These are phyloP conservation scores for Choiromyces venosus DNA, from an alignment of 495 filamentous ascomycete species.

Conservation along the genomic window DNA sequence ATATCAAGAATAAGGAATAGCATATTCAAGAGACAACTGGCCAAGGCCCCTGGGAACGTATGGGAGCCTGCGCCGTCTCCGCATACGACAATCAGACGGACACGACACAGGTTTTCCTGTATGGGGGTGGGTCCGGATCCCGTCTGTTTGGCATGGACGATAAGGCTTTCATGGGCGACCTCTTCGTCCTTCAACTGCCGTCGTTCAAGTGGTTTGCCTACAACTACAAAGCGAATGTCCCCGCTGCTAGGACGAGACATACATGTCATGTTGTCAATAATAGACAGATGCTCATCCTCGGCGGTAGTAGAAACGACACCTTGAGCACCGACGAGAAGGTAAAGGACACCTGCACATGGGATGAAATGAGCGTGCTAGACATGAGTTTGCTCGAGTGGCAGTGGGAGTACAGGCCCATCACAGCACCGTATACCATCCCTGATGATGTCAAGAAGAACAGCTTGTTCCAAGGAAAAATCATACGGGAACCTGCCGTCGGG, in stretches of 20 bases:
- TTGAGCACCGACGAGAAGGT: neutral
- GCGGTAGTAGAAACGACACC: constrained; percentile 11
- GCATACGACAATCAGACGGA: neutral
- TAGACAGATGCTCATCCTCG: constrained; percentile 10
- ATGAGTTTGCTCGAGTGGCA: constrained; percentile 2
- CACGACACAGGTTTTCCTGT: constrained; percentile 8
- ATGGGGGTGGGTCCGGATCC: constrained; percentile 12
- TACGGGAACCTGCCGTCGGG: neutral
- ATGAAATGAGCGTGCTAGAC: constrained; percentile 14
- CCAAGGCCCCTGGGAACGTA: constrained; percentile 1
- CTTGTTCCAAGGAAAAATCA: neutral
- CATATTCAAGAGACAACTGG: constrained; percentile 4
- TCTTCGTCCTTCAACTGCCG: constrained; percentile 13
- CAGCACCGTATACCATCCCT: neutral
- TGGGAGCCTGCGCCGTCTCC: constrained; percentile 15
- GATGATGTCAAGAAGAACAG: neutral
- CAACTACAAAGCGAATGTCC: neutral
- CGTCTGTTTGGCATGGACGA: constrained; percentile 11
- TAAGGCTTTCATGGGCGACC: constrained; percentile 1
- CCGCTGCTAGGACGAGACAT: constrained; percentile 10
- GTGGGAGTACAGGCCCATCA: neutral
- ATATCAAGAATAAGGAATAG: constrained; percentile 10
- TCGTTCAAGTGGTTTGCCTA: constrained; percentile 11
- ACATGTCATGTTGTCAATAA: constrained; percentile 18
- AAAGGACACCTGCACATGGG: neutral